phyloP scores from a whole-genome alignment of 106 monocot species.

The Narthecium ossifragum region DNA sequence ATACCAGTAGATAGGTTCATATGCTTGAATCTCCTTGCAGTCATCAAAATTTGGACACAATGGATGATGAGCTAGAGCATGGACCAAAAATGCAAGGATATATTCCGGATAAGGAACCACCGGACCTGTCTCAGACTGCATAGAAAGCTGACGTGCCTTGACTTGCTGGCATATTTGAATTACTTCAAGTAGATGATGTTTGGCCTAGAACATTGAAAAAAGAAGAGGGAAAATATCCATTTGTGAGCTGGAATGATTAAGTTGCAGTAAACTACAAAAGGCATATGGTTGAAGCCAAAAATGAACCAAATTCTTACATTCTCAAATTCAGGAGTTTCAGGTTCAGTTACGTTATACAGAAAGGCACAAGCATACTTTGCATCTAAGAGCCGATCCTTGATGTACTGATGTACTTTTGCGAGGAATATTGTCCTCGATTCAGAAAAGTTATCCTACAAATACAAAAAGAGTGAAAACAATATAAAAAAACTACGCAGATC shows the following conservation, averaged over 20 bases:
- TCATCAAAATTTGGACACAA: constrained; percentile 57
- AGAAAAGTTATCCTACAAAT: constrained; percentile 55
- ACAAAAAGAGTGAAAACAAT: background rate
- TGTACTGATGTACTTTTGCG: constrained; percentile 79
- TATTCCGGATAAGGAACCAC: constrained; percentile 69
- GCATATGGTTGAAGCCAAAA: no score
- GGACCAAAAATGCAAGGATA: constrained; percentile 79
- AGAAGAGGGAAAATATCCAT: constrained; percentile 1
- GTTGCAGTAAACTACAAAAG: constrained; percentile 1
- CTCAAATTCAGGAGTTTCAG: constrained; percentile 46
- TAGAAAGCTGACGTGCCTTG: constrained; percentile 68
- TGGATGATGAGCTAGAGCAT: constrained; percentile 87
- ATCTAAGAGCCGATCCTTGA: constrained; percentile 81
- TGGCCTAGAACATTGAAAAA: constrained; percentile 35
- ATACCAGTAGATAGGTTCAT: constrained; percentile 81
- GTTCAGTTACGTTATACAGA: constrained; percentile 58
- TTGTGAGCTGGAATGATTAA: background rate
- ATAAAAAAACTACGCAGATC: background rate
- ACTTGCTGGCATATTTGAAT: constrained; percentile 78
- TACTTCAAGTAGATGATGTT: constrained; percentile 69
- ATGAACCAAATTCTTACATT: no score
- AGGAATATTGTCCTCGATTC: constrained; percentile 72
- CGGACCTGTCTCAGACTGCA: constrained; percentile 59
- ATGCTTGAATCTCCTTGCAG: constrained; percentile 37
- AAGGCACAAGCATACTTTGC: constrained; percentile 93